Conservation (phyloP, 768 basidiomycete species). For the Leccinum rimulosum region DNA sequence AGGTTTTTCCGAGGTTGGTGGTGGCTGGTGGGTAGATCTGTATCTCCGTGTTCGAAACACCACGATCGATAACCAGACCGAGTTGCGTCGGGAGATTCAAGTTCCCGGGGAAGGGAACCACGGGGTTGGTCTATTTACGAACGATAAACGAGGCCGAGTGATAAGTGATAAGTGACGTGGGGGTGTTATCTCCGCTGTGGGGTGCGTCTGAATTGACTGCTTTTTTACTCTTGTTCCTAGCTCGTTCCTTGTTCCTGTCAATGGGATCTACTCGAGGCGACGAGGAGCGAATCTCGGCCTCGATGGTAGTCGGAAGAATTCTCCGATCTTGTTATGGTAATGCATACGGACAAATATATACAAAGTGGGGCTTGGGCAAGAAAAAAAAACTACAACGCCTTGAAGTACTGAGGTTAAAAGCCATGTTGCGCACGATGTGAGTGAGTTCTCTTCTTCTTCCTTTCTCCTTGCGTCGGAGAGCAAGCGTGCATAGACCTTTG, state of each 20-base stretch:
- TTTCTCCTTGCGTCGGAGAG: background rate
- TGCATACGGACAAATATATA: background rate
- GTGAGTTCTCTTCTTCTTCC: constrained; percentile 3
- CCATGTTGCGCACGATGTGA: constrained; percentile 33
- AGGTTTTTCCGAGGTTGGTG: background rate
- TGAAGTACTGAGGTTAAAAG: background rate
- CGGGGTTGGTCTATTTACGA: background rate
- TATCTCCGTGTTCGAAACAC: background rate
- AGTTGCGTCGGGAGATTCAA: background rate
- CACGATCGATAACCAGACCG: background rate
- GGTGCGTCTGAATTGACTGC: background rate
- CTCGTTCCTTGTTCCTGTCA: background rate
- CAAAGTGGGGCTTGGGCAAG: background rate
- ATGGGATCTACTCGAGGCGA: background rate
- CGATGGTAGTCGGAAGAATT: too few relatives aligned
- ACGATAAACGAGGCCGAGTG: background rate
- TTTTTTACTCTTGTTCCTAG: background rate
- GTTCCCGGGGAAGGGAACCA: background rate
- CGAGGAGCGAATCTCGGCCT: background rate
- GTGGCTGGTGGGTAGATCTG: background rate
- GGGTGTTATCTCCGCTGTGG: background rate
- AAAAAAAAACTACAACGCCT: background rate
- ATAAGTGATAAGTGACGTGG: background rate
- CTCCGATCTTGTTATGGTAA: background rate
- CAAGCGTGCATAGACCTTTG: background rate